phyloP scores from a whole-genome alignment of 306 rosid species.

The Cyamopsis tetragonoloba region DNA sequence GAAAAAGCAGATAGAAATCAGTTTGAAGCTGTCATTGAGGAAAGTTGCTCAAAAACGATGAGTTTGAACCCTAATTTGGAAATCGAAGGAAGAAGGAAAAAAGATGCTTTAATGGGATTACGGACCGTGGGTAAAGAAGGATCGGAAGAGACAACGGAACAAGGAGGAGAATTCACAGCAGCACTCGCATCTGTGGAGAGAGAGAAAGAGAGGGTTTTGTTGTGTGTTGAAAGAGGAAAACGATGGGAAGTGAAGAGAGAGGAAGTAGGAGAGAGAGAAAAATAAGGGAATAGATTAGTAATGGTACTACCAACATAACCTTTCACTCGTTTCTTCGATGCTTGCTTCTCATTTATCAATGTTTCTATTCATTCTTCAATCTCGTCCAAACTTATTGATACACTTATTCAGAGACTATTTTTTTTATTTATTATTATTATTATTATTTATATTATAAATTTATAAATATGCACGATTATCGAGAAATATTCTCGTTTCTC shows the following conservation, averaged over 20 bases:
- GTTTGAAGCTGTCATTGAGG: background rate
- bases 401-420: background rate
- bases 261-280: slow-evolving; percentile 32
- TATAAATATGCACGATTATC: too few relatives aligned
- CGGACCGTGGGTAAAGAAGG: slow-evolving; percentile 38
- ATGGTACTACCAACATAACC: background rate
- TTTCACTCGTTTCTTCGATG: slow-evolving; percentile 13
- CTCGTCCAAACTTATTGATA: too few relatives aligned
- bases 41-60: slow-evolving; percentile 1
- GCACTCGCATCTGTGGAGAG: background rate
- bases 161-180: slow-evolving; percentile 19
- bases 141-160: slow-evolving; percentile 37
- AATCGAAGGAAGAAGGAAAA: background rate
- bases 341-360: too few relatives aligned
- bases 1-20: background rate
- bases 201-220: background rate
- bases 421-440: background rate
- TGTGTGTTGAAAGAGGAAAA: background rate
- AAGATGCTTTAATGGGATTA: too few relatives aligned
- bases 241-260: slow-evolving; percentile 27
- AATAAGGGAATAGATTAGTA: slow-evolving; percentile 6
- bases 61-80: slow-evolving; percentile 29
- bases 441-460: background rate
- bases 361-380: background rate
- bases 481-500: too few relatives aligned